Evolutionary conservation across 805 yeast species (phyloP).

Genomic region (Candida dendrica): DNA sequence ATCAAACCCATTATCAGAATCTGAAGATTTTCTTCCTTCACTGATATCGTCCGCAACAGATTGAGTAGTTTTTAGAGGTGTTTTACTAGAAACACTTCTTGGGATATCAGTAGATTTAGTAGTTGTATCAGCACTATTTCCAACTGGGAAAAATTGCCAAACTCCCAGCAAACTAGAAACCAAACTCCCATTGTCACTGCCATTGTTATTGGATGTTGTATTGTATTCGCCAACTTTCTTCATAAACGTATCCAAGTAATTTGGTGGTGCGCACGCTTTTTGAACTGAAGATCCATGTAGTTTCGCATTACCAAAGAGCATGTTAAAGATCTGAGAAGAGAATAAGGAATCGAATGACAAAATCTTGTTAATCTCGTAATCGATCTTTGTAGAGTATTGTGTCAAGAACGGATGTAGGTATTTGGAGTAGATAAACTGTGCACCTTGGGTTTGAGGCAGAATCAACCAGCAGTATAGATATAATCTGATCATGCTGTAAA

Average conservation of each 20-base stretch:
- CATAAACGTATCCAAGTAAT: background rate
- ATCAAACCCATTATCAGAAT: constrained; percentile 32
- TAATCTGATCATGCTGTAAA: constrained; percentile 41
- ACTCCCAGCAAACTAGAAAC: background rate
- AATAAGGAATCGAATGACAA: constrained; percentile 1
- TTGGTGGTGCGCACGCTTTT: background rate
- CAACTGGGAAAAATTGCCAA: background rate
- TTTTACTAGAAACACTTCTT: background rate
- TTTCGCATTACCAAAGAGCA: background rate
- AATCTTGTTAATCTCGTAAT: constrained; percentile 11
- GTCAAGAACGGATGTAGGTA: constrained; percentile 32
- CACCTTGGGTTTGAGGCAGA: constrained; percentile 41
- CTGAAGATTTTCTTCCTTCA: background rate
- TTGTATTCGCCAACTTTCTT: background rate
- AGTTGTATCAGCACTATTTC: background rate
- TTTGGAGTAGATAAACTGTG: constrained; percentile 30
- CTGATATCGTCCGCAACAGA: background rate
- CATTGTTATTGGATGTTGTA: background rate
- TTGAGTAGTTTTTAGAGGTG: background rate
- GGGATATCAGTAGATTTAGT: background rate
- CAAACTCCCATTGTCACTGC: background rate
- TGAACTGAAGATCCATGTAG: background rate
- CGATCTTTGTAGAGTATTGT: constrained; percentile 28
- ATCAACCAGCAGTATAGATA: constrained; percentile 55
- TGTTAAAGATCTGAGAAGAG: constrained; percentile 1